Conservation (phyloP, 768 basidiomycete species). For the Guyanaporus albipodus region DNA sequence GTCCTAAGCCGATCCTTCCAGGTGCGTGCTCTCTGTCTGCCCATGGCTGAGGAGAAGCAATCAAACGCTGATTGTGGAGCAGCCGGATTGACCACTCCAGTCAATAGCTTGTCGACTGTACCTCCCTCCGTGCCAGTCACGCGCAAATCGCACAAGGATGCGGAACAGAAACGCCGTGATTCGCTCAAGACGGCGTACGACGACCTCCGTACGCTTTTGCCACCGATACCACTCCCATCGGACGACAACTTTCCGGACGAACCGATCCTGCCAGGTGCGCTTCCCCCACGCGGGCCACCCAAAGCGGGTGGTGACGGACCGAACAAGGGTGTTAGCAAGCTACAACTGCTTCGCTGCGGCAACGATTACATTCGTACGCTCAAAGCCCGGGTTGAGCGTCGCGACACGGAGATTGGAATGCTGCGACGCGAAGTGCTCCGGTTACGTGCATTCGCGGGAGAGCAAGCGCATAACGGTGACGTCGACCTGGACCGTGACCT, state of each 20-base stretch:
- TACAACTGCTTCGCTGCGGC: constrained; percentile 85
- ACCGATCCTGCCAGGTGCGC: constrained; percentile 78
- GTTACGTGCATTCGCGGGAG: constrained; percentile 41
- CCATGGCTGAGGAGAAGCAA: background rate
- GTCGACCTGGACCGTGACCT: constrained; percentile 30
- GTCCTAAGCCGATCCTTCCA: constrained; percentile 70
- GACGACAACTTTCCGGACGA: constrained; percentile 69
- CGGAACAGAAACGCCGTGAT: constrained; percentile 96
- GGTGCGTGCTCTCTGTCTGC: constrained; percentile 37
- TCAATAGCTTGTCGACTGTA: constrained; percentile 23
- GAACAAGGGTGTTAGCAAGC: constrained; percentile 91
- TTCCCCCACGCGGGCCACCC: constrained; percentile 87
- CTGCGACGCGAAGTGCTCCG: constrained; percentile 65
- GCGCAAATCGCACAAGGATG: constrained; percentile 90
- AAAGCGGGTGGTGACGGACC: constrained; percentile 86
- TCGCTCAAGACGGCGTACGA: constrained; percentile 94
- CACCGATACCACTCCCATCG: constrained; percentile 80
- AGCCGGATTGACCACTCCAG: constrained; percentile 34
- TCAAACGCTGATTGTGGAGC: constrained; percentile 4
- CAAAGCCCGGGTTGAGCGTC: constrained; percentile 69
- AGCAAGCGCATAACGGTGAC: constrained; percentile 18
- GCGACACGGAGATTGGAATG: constrained; percentile 72
- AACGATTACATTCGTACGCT: constrained; percentile 84
- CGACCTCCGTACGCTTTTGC: constrained; percentile 76
- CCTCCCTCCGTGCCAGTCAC: constrained; percentile 44